These are phyloP conservation scores for Neofusicoccum kwambonambiense DNA, from an alignment of 2,329 filamentous ascomycete genomes.

Conservation along the genomic window DNA sequence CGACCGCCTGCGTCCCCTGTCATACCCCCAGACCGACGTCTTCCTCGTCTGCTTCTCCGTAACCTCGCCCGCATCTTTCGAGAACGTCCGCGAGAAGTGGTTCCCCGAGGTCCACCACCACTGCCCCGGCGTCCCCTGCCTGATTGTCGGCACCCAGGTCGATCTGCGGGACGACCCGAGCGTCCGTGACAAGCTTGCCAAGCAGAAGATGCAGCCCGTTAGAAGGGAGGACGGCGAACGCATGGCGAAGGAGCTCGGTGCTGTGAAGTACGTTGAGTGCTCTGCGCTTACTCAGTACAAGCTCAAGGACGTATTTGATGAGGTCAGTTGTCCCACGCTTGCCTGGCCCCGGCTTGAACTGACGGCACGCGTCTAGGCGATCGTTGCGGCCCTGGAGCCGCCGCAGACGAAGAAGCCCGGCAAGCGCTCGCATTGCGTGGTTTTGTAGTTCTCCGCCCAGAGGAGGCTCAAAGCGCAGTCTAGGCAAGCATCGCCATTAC, in stretches of 20 bases:
- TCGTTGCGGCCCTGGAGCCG: slow-evolving; percentile 91
- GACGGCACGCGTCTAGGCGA: slow-evolving; percentile 61
- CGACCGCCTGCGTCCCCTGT: slow-evolving; percentile 91
- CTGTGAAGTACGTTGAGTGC: slow-evolving; percentile 98
- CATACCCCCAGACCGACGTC: slow-evolving; percentile 97
- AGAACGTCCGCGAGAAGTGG: slow-evolving; percentile 99
- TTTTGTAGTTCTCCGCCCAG: slow-evolving; percentile 30
- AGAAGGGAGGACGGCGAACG: slow-evolving; percentile 88
- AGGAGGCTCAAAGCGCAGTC: slow-evolving; percentile 5
- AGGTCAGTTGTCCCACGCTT: slow-evolving; percentile 58
- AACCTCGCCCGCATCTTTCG: slow-evolving; percentile 94
- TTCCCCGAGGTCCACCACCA: slow-evolving; percentile 98
- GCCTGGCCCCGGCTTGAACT: not conserved
- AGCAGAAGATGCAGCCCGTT: slow-evolving; percentile 95
- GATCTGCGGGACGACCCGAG: slow-evolving; percentile 88
- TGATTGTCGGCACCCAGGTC: slow-evolving; percentile 96
- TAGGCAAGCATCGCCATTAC: slow-evolving; percentile 13
- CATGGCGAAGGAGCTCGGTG: slow-evolving; percentile 96
- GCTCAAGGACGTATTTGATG: slow-evolving; percentile 98
- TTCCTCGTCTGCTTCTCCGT: slow-evolving; percentile 99
- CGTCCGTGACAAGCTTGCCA: slow-evolving; percentile 85
- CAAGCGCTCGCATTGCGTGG: slow-evolving; percentile 37
- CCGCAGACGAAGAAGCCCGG: slow-evolving; percentile 66
- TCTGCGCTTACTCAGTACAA: slow-evolving; percentile 98
- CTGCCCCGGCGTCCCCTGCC: slow-evolving; percentile 93